A percentile compares a stretch with the other conserved stretches of the same genome.
Conservation (phyloP, 192 early-diverging fungal genomes). For the Entophlyctis helioformis region DNA sequence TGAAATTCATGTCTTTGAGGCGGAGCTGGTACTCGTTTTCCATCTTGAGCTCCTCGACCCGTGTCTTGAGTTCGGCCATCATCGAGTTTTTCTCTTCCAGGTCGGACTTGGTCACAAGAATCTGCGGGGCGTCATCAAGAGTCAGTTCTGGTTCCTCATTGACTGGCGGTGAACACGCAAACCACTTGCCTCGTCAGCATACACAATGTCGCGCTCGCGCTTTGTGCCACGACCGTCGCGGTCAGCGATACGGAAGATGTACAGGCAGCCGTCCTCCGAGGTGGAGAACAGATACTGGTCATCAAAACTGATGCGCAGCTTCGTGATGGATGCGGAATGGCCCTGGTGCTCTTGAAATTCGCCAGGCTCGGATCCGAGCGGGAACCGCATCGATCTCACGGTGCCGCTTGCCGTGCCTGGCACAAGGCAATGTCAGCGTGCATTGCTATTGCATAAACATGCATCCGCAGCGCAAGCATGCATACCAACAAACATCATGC, state of each 20-base stretch:
- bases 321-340: conserved; percentile 23
- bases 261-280: conserved; percentile 36
- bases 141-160: no score
- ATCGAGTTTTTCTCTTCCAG: conserved; percentile 24
- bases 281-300: conserved; percentile 34
- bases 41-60: conserved; percentile 36
- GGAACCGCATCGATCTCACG: conserved; percentile 27
- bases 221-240: conserved; percentile 28
- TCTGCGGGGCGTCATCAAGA: conserved; percentile 10
- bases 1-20: conserved; percentile 34
- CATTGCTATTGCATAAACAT: background rate
- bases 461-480: background rate
- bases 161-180: background rate
- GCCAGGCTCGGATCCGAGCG: conserved; percentile 14
- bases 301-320: conserved; percentile 29
- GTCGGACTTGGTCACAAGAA: conserved; percentile 38
- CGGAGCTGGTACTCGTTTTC: conserved; percentile 38
- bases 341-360: conserved; percentile 21
- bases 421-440: background rate
- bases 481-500: conserved; percentile 19
- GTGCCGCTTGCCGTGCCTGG: conserved; percentile 22
- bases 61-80: conserved; percentile 22
- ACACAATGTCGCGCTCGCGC: conserved; percentile 32
- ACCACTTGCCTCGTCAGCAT: conserved; percentile 35
- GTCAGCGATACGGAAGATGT: conserved; percentile 30